Base-by-base conservation (phyloP, 1,284 basidiomycete species). In the Papiliotrema nemorosa region DNA sequence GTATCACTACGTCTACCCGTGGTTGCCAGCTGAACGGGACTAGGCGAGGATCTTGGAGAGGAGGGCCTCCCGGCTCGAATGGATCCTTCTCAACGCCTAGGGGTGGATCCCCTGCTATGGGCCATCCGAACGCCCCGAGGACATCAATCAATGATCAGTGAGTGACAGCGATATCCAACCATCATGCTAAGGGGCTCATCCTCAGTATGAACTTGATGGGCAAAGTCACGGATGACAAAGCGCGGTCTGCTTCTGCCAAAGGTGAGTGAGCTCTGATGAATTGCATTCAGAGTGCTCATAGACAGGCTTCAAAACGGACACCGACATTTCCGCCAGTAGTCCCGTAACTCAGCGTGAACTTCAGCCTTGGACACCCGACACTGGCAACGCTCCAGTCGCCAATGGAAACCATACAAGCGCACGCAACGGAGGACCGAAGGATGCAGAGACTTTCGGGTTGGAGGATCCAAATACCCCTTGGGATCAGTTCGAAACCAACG, bases 401-500 rank as follows among this genome's bases (percentile, higher is more conserved):
- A 43, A 47, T 29, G 54, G 40, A 26, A 47, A 42, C 47, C 63
- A 62, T 47, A 64, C 63, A 26, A 36, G 10, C 16, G 31, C 49
- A 18, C 49, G 50, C 7, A 41, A 44, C 24, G 55, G 48, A 5
- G 56, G 39, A 31, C 47, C 41, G 50, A 58, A 60, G 16, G 73
- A 70, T 38, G 52, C 59, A 13, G 65, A 72, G 37, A 75, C 72
- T 5, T 74, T 74, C 53, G 48, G 48, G 3, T 44, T 29, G 6
- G 70, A 69, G 26, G 52, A 46, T n/a, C 51, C 51, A 2, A 57
- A 58, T 18, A 50, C 43, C 2, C 36, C 44, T 2, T 99, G 96
- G 94, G 93, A 99, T 73, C 94, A 98, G 76, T 99, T 99, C 65
- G 86, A 86, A 36, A 88, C 80, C 49, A 99, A 98, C 74, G 92